Evolutionary conservation across 768 basidiomycete species (phyloP).

Genomic region (Amanita molliuscula): DNA sequence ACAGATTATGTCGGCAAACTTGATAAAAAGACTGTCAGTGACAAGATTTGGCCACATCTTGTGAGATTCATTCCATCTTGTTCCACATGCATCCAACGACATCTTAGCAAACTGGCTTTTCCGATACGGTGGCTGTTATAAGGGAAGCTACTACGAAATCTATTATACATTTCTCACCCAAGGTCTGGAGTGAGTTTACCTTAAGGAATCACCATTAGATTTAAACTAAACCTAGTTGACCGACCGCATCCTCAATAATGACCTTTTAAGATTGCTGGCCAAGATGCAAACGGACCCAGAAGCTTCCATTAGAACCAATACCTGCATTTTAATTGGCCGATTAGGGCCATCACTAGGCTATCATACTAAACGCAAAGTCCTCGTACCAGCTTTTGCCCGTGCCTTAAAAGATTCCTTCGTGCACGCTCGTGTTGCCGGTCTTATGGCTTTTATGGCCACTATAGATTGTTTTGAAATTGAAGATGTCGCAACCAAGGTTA

Average conservation of each 20-base stretch:
- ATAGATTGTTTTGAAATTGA: slow-evolving; percentile 82
- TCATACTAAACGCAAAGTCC: slow-evolving; percentile 91
- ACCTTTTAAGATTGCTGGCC: slow-evolving; percentile 85
- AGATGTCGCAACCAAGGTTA: slow-evolving; percentile 82
- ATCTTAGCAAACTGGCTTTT: slow-evolving; percentile 87
- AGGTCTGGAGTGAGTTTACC: slow-evolving; percentile 35
- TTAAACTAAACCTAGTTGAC: slow-evolving; percentile 50
- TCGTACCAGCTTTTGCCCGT: slow-evolving; percentile 88
- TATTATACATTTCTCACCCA: slow-evolving; percentile 73
- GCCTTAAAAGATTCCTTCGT: slow-evolving; percentile 88
- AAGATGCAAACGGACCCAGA: slow-evolving; percentile 90
- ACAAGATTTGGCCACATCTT: slow-evolving; percentile 89
- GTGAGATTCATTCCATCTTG: slow-evolving; percentile 31
- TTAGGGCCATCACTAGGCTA: slow-evolving; percentile 77
- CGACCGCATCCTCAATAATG: slow-evolving; percentile 92
- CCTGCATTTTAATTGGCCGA: slow-evolving; percentile 90
- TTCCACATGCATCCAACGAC: slow-evolving; percentile 1
- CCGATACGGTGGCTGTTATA: slow-evolving; percentile 89
- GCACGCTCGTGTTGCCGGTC: slow-evolving; percentile 85
- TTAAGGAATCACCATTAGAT: slow-evolving; percentile 1
- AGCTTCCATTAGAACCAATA: slow-evolving; percentile 93
- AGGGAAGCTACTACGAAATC: slow-evolving; percentile 91
- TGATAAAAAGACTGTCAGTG: slow-evolving; percentile 74
- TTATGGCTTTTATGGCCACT: slow-evolving; percentile 95
- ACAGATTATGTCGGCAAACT: slow-evolving; percentile 79